phyloP scores from a whole-genome alignment of 2,329 filamentous ascomycete genomes.

The Aspergillus sp. region DNA sequence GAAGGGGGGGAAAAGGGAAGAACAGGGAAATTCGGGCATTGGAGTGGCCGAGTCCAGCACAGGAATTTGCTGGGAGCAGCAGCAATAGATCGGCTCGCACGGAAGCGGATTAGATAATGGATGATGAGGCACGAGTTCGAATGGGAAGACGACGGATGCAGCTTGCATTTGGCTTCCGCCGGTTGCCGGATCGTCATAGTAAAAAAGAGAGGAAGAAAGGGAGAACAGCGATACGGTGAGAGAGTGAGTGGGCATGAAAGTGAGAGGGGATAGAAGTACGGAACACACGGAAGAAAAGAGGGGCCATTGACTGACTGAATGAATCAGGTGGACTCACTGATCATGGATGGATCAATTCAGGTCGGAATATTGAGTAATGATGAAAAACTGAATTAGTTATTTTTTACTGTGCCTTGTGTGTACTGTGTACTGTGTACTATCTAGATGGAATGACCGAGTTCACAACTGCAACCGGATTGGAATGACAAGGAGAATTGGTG shows the following conservation, averaged over 20 bases:
- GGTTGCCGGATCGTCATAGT: slow-evolving; percentile 17
- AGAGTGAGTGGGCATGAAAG: not conserved
- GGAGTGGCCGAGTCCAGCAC: slow-evolving; percentile 13
- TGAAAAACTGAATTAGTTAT: too few relatives aligned
- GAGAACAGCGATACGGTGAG: not conserved
- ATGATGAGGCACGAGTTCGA: slow-evolving; percentile 8
- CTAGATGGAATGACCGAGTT: slow-evolving; percentile 22
- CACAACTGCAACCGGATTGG: not conserved
- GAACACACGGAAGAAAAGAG: slow-evolving; percentile 1
- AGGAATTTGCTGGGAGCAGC: slow-evolving; percentile 8
- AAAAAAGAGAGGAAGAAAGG: not conserved
- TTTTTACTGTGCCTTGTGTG: too few relatives aligned
- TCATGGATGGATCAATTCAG: not conserved
- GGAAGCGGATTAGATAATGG: slow-evolving; percentile 26
- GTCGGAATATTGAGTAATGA: too few relatives aligned
- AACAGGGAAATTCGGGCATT: slow-evolving; percentile 3
- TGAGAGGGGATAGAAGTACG: not conserved
- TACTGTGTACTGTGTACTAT: not conserved
- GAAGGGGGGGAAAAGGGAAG: not conserved
- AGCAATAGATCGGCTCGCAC: slow-evolving; percentile 28
- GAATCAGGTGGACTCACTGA: slow-evolving; percentile 7
- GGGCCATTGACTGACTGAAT: not conserved
- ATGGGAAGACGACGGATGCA: slow-evolving; percentile 26
- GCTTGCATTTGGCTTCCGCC: slow-evolving; percentile 24
- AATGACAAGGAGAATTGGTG: not conserved